Percentiles rank a stretch among this genome's conserved stretches.
Conservation (phyloP, 352 stramenopile species). For the Phytophthora pluvialis region DNA sequence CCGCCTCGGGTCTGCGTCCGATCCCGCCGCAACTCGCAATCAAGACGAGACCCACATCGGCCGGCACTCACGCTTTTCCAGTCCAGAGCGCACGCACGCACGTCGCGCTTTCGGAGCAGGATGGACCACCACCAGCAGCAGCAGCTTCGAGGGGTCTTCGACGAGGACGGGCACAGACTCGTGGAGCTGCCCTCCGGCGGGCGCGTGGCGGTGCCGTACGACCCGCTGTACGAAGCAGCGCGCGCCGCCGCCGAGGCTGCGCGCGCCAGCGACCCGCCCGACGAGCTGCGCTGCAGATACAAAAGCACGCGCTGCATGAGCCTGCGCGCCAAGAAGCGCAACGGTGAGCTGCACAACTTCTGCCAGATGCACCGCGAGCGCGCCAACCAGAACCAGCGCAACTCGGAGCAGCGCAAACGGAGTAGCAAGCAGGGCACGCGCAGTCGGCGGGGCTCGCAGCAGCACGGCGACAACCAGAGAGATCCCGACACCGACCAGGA, state of each 20-base stretch:
- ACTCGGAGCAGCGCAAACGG: constrained; percentile 64
- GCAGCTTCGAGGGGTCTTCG: constrained; percentile 21
- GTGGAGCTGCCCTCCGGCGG: constrained; percentile 37
- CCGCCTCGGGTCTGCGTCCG: constrained; percentile 31
- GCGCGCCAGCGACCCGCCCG: constrained; percentile 24
- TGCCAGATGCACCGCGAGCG: constrained; percentile 56
- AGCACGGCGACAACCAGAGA: constrained; percentile 9
- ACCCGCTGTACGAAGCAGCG: constrained; percentile 30
- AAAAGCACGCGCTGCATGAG: constrained; percentile 55
- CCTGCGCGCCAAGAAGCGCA: constrained; percentile 48
- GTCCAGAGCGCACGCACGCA: constrained; percentile 9
- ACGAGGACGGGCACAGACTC: constrained; percentile 39
- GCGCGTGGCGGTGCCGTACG: constrained; percentile 34
- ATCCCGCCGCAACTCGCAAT: constrained; percentile 26
- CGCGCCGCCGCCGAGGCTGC: constrained; percentile 23
- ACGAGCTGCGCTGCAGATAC: constrained; percentile 51
- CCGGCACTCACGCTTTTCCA: constrained; percentile 41
- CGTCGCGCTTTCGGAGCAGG: constrained; percentile 7
- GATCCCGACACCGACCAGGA: constrained; percentile 4
- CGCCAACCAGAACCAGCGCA: constrained; percentile 76
- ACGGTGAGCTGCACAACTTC: constrained; percentile 57
- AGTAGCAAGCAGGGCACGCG: constrained; percentile 25
- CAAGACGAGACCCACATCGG: constrained; percentile 12
- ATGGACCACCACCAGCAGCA: constrained; percentile 32
- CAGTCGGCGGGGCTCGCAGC: constrained; percentile 9